These are phyloP conservation scores for Apiospora koreana DNA, from an alignment of 2,329 filamentous ascomycete genomes.

Conservation along the genomic window DNA sequence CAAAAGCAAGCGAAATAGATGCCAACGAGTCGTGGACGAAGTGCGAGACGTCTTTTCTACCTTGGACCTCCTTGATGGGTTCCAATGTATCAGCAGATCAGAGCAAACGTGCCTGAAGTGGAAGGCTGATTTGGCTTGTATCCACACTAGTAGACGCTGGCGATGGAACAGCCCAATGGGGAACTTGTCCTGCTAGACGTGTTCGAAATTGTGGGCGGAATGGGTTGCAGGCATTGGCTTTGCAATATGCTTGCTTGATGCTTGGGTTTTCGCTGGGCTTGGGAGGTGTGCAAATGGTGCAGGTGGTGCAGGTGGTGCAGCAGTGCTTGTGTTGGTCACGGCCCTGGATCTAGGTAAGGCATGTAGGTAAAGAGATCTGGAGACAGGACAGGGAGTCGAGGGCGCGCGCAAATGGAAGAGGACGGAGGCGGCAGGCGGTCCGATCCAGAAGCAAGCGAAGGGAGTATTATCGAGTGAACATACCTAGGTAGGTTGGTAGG, in stretches of 20 bases:
- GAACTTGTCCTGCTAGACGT: constrained; percentile 14
- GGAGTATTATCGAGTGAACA: neutral
- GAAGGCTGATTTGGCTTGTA: constrained; percentile 13
- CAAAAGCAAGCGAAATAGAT: neutral
- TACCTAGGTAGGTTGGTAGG: neutral
- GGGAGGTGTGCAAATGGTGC: neutral
- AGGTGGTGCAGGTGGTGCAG: too few species aligned
- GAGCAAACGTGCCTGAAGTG: constrained; percentile 1
- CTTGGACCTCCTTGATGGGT: neutral
- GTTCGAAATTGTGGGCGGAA: constrained; percentile 11
- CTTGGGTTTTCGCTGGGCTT: constrained; percentile 7
- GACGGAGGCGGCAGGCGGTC: neutral
- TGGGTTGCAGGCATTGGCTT: constrained; percentile 1
- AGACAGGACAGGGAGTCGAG: neutral
- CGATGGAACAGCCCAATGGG: constrained; percentile 12
- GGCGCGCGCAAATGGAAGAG: neutral
- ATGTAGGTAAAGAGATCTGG: neutral
- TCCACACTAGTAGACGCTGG: constrained; percentile 12
- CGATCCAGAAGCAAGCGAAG: neutral
- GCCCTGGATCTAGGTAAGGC: neutral
- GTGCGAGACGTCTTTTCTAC: neutral
- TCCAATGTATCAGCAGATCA: constrained; percentile 12
- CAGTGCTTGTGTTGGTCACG: neutral
- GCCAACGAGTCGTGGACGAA: neutral
- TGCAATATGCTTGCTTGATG: neutral